phyloP scores from a whole-genome alignment of 2,329 filamentous ascomycete species.

The Epicoccum sorghinum region DNA sequence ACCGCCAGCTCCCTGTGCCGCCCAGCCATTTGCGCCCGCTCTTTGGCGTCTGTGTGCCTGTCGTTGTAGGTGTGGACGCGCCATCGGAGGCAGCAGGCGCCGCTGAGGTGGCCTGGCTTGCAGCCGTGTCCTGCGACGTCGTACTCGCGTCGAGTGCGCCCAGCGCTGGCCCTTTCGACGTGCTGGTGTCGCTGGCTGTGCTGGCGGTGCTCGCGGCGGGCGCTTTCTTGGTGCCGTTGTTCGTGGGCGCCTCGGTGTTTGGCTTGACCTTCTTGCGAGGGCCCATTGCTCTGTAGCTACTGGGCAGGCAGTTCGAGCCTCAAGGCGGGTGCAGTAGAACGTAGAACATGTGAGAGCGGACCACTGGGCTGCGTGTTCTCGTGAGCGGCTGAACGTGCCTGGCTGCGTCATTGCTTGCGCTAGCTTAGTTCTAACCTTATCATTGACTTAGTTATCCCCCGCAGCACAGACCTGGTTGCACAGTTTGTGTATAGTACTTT shows the following conservation, averaged over 20 bases:
- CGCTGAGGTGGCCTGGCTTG: conserved; percentile 20
- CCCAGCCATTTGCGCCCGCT: conserved; percentile 51
- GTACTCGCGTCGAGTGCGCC: conserved; percentile 17
- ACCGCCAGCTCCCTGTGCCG: conserved; percentile 51
- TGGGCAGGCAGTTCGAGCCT: conserved; percentile 9
- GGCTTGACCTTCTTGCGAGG: conserved; percentile 52
- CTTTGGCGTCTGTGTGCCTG: conserved; percentile 28
- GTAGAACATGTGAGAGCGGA: conserved; percentile 6
- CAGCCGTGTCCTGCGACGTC: conserved; percentile 21
- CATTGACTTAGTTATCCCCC: too few relatives aligned
- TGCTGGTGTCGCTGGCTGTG: conserved; percentile 3
- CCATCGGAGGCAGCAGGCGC: conserved; percentile 20
- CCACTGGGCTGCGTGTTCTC: conserved; percentile 3
- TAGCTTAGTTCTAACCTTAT: too few relatives aligned
- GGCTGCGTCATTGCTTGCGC: neutral
- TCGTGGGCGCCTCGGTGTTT: conserved; percentile 40
- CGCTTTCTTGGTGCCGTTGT: conserved; percentile 7
- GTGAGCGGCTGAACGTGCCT: conserved; percentile 9
- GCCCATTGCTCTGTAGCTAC: conserved; percentile 41
- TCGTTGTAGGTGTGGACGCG: conserved; percentile 21
- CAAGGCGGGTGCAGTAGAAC: conserved; percentile 11
- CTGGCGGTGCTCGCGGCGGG: conserved; percentile 18
- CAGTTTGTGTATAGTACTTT: too few relatives aligned
- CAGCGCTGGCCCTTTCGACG: neutral
- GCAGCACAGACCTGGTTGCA: too few relatives aligned